Percentiles rank a stretch among this genome's conserved stretches.
Conservation (phyloP, 331 rosid genomes). For the Rosa hybrid region DNA sequence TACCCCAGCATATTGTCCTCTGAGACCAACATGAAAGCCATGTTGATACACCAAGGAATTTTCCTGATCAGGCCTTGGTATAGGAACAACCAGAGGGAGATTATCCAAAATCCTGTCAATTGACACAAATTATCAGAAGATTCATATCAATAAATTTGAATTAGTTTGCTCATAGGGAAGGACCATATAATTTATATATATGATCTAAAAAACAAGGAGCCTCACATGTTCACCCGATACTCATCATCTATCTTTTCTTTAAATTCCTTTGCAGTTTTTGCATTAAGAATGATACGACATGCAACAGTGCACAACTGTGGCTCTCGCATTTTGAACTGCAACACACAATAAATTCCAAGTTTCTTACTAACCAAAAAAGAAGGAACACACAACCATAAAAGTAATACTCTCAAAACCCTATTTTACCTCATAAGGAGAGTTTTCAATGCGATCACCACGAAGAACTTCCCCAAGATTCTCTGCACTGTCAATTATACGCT, state of each 20-base stretch:
- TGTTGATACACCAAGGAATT: constrained; percentile 76
- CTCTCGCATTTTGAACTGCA: constrained; percentile 93
- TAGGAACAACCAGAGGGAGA: constrained; percentile 89
- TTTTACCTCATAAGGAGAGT: constrained; percentile 85
- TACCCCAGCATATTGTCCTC: constrained; percentile 90
- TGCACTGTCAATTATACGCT: constrained; percentile 74
- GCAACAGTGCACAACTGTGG: constrained; percentile 80
- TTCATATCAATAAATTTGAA: constrained; percentile 10
- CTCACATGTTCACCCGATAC: constrained; percentile 94
- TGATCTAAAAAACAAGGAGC: constrained; percentile 7
- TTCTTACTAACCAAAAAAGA: constrained; percentile 9
- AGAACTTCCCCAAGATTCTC: constrained; percentile 99
- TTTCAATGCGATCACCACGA: constrained; percentile 91
- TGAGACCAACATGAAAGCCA: constrained; percentile 89
- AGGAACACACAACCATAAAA: constrained; percentile 2
- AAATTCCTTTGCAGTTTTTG: constrained; percentile 62
- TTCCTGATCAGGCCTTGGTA: constrained; percentile 78
- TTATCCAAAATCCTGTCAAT: constrained; percentile 83
- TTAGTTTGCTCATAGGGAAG: not conserved
- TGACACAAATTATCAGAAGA: constrained; percentile 16
- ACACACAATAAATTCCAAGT: constrained; percentile 27
- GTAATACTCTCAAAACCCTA: constrained; percentile 15
- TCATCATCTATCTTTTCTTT: constrained; percentile 91
- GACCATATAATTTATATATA: constrained; percentile 10
- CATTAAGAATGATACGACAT: constrained; percentile 63